These are phyloP conservation scores for Taxillus chinensis DNA, from an alignment of 164 flowering plant species.

Conservation along the genomic window DNA sequence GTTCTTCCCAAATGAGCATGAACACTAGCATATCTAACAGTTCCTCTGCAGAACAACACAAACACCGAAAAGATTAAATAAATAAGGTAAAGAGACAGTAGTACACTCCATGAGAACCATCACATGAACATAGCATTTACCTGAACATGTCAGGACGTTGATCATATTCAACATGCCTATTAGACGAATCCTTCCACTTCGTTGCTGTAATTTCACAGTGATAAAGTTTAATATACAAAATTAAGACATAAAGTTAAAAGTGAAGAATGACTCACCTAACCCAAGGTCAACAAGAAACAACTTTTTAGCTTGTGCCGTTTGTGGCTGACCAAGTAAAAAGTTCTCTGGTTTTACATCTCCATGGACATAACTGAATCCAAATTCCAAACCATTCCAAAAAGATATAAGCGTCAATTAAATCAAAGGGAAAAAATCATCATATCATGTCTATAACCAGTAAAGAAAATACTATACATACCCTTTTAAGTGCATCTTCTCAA, in stretches of 20 bases:
- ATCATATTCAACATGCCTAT: slow-evolving; percentile 87
- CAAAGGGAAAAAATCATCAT: neutral
- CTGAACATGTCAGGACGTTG: slow-evolving; percentile 94
- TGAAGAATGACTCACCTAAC: slow-evolving; percentile 36
- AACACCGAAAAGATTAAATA: slow-evolving; percentile 7
- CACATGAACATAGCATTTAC: slow-evolving; percentile 19
- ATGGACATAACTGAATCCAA: slow-evolving; percentile 59
- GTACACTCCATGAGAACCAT: neutral
- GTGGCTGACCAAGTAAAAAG: slow-evolving; percentile 76
- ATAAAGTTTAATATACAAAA: neutral
- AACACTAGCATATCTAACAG: slow-evolving; percentile 87
- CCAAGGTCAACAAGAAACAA: slow-evolving; percentile 87
- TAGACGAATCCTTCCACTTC: slow-evolving; percentile 66
- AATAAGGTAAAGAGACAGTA: neutral
- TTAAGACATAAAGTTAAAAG: neutral
- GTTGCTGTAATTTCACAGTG: slow-evolving; percentile 47
- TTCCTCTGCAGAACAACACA: slow-evolving; percentile 42
- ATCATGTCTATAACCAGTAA: neutral
- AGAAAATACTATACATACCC: slow-evolving; percentile 45
- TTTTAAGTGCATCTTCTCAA: slow-evolving; percentile 78
- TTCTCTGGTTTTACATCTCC: slow-evolving; percentile 96
- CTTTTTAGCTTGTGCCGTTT: slow-evolving; percentile 69
- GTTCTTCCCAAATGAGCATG: slow-evolving; percentile 96
- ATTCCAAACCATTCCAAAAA: neutral
- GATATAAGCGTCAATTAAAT: too few species aligned